Conservation (phyloP, 345 rosid genomes). For the Arabidopsis suecica region DNA sequence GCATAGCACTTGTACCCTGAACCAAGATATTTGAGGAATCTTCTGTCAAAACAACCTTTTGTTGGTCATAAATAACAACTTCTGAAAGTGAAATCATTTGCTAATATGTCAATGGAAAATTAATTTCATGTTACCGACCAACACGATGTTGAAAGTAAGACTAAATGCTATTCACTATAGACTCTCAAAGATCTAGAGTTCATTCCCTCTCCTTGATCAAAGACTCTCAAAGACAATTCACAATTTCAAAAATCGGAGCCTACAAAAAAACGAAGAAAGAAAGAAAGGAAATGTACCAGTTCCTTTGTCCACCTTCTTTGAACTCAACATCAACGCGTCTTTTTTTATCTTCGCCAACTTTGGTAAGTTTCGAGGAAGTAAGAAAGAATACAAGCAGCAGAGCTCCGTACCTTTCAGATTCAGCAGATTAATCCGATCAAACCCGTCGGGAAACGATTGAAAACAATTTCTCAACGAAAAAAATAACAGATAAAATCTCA, state of each 20-base stretch:
- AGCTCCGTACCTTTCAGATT: constrained; percentile 74
- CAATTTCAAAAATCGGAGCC: background rate
- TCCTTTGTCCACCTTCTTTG: constrained; percentile 94
- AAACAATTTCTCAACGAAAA: background rate
- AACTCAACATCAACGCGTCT: constrained; percentile 75
- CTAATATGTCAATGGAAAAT: background rate
- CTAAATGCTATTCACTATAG: background rate
- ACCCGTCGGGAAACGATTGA: background rate
- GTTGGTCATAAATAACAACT: background rate
- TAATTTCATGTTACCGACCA: background rate
- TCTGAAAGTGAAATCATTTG: background rate
- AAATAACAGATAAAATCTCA: background rate
- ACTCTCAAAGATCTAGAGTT: background rate
- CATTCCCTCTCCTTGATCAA: background rate
- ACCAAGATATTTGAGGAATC: constrained; percentile 39
- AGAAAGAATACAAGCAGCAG: constrained; percentile 80
- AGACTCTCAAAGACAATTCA: background rate
- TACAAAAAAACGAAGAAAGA: no score
- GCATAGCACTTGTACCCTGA: constrained; percentile 86
- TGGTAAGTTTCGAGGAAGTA: constrained; percentile 87
- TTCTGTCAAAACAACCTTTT: constrained; percentile 32
- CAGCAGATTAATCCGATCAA: background rate
- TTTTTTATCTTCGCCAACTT: constrained; percentile 88
- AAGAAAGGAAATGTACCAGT: constrained; percentile 59
- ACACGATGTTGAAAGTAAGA: background rate